Evolutionary conservation across 1,284 basidiomycete genomes (phyloP), one percentile per base, ranked within the genome.

Genomic region (Ganoderma leucocontextum): DNA sequence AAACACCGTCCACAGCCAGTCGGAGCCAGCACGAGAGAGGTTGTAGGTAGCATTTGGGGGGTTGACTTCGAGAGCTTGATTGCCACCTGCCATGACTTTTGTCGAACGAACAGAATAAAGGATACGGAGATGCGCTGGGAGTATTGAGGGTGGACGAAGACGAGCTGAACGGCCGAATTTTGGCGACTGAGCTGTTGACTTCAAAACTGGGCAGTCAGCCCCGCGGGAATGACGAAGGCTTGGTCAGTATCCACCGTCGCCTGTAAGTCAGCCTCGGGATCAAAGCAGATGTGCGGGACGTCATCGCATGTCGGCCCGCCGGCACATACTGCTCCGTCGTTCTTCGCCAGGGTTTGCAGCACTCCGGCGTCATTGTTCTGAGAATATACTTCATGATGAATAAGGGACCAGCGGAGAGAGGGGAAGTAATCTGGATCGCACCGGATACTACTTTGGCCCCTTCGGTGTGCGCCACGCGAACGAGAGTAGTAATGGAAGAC

Each of bases 1-100:
- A 68, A 87, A 87, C 38, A 87, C 87, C 0, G 86, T 80, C 84
- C 87, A 89, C 41, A 88, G 81, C 83, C 83, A 90, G 77, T 87
- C 81, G 2, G 85, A 84, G 6, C 79, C 83, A 66, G 78, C 75
- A 0, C 75, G 76, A 58, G 80, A 80, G 70, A 85, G 80, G 72
- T 85, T 80, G 65, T 74, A 72, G 61, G 78, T 75, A 58, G 82
- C 82, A n/a, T 72, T 79, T 25, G 81, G 79, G 0, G 83, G 83
- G 73, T 85, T 84, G 38, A 73, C 68, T 57, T 76, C 68, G 57
- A 78, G 77, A 12, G 75, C 64, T 36, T 57, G 36, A 39, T 65
- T 65, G 17, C 58, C 58, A 17, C 47, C 47, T 49, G 73, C 72
- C 76, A 72, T 75, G 39, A 55, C 9, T 29, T 55, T 55, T 35